Evolutionary conservation across 495 filamentous ascomycete species (phyloP), one percentile per base, ranked within the genome.

Genomic region (Bathelium albidoporum): DNA sequence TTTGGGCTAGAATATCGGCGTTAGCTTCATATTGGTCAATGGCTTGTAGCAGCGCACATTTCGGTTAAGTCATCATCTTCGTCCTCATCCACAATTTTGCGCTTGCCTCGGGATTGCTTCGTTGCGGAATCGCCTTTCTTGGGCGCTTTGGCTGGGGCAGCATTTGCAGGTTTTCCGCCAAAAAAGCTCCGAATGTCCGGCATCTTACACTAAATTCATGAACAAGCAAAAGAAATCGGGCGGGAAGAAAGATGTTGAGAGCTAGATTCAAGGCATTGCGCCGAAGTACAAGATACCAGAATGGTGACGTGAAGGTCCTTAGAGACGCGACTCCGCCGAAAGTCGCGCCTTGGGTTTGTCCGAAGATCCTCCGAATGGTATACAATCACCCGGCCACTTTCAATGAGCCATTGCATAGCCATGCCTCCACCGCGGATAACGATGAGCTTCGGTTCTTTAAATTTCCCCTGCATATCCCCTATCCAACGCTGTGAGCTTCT

Each of bases 161-260:
- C 64, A 62, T 14, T 10, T 16, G 59, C 24, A 4, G 66, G 59
- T 16, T 72, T 72, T 22, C 73, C 74, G 31, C 74, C 74, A 70
- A 77, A 77, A 69, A 77, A 77, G 62, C 64, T 72, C 45, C 74
- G 66, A 65, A 77, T 77, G 61, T 77, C 74, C 44, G n/a, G n/a
- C n/a, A n/a, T n/a, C n/a, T n/a, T n/a, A n/a, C n/a, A n/a, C n/a
- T n/a, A n/a, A n/a, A n/a, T n/a, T n/a, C n/a, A n/a, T n/a, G n/a
- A n/a, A 5, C 7, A 29, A 11, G 55, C 31, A 36, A 18, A 59
- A 20, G n/a, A 16, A 24, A 29, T 59, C 24, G 28, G 7, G 5
- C 10, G n/a, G 44, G 10, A 49, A 20, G 5, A 20, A 20, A 49
- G 5, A 18, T 20, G 44, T 12, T 49, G 14, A 49, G n/a, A 10